These are phyloP conservation scores for Coffea humblotiana DNA, from an alignment of 305 asterid genomes.

Conservation along the genomic window DNA sequence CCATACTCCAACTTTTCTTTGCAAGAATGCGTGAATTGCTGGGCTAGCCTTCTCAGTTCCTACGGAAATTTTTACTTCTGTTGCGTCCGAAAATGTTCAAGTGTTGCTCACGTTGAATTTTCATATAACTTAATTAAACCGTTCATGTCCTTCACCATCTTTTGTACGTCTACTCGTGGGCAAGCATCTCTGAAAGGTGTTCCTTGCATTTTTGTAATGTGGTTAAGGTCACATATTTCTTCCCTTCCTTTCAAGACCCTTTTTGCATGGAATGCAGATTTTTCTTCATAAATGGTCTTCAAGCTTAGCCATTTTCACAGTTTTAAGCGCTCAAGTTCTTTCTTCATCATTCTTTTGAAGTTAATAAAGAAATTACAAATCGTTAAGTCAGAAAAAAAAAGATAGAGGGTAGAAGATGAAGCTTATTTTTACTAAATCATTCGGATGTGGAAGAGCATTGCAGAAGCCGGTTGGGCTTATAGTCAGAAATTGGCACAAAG, in stretches of 20 bases:
- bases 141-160: neutral
- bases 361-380: neutral
- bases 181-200: neutral
- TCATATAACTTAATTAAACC: neutral
- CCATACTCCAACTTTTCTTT: slow-evolving; percentile 29
- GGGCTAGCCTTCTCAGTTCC: slow-evolving; percentile 5
- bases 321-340: neutral
- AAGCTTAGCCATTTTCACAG: neutral
- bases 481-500: slow-evolving; percentile 45
- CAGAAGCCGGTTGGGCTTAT: slow-evolving; percentile 33
- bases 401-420: slow-evolving; percentile 1
- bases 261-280: too few relatives aligned
- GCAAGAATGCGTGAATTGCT: slow-evolving; percentile 23
- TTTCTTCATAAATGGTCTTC: too few relatives aligned
- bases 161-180: neutral
- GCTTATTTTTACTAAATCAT: slow-evolving; percentile 33
- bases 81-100: slow-evolving; percentile 1
- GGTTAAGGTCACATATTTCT: neutral
- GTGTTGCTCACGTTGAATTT: neutral
- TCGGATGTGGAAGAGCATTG: slow-evolving; percentile 14
- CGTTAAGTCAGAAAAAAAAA: neutral
- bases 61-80: neutral
- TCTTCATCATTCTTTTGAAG: neutral
- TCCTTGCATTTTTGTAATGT: neutral
- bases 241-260: too few relatives aligned